Evolutionary conservation across 768 basidiomycete genomes (phyloP).

Genomic region (Suillus hirtellus): DNA sequence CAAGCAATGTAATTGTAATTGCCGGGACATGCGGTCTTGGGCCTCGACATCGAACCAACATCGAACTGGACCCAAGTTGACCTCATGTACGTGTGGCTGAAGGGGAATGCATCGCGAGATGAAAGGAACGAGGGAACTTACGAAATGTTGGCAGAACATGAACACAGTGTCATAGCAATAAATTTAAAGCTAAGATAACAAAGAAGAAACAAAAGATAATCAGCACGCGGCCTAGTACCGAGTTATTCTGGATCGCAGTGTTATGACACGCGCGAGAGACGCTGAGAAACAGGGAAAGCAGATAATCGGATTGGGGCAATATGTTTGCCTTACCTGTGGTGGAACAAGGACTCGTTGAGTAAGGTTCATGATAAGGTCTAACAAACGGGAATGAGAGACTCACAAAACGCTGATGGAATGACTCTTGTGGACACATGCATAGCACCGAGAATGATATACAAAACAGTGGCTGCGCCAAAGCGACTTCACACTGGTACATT

Average conservation of each 20-base stretch:
- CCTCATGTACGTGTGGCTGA: neutral
- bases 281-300: neutral
- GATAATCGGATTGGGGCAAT: neutral
- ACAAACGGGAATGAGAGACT: neutral
- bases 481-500: neutral
- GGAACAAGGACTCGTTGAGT: neutral
- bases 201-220: neutral
- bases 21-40: neutral
- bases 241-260: neutral
- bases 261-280: neutral
- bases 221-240: neutral
- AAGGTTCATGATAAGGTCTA: neutral
- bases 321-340: neutral
- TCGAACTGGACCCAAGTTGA: no score
- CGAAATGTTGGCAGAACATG: neutral
- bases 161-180: neutral
- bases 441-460: neutral
- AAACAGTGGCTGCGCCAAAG: no score
- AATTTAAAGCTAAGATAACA: neutral
- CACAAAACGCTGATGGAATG: neutral
- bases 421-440: neutral
- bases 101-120: neutral
- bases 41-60: neutral
- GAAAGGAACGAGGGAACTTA: neutral
- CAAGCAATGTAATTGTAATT: neutral